phyloP scores from a whole-genome alignment of 306 rosid genomes.

The Spatholobus suberectus region DNA sequence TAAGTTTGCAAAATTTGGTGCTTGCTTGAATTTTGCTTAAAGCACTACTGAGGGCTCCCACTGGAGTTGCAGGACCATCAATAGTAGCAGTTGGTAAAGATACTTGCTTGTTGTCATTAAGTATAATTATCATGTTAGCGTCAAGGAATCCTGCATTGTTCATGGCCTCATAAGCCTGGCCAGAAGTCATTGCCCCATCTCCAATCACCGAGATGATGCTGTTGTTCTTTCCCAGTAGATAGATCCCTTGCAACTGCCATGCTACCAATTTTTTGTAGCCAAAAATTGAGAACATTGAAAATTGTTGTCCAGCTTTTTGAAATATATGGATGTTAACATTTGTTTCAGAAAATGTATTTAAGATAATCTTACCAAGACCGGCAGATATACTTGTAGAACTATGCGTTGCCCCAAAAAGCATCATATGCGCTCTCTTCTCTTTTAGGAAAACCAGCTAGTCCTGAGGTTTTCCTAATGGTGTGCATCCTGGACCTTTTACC shows the following conservation, averaged over 20 bases:
- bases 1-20: conserved; percentile 63
- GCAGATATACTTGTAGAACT: conserved; percentile 92
- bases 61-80: conserved; percentile 84
- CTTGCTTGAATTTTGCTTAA: conserved; percentile 78
- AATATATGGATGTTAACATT: not conserved
- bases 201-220: conserved; percentile 75
- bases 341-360: not conserved
- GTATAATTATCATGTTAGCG: conserved; percentile 63
- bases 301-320: not conserved
- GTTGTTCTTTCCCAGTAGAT: conserved; percentile 64
- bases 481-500: conserved; percentile 77
- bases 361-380: conserved; percentile 62
- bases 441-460: conserved; percentile 81
- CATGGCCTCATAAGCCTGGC: conserved; percentile 89
- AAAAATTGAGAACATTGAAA: conserved; percentile 2
- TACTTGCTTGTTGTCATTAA: conserved; percentile 84
- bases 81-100: conserved; percentile 83
- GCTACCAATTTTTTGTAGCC: conserved; percentile 42
- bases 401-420: conserved; percentile 79
- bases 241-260: conserved; percentile 89
- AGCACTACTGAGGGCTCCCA: conserved; percentile 75
- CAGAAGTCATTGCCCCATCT: conserved; percentile 88
- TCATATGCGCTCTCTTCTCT: conserved; percentile 76
- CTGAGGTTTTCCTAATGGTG: conserved; percentile 72
- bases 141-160: conserved; percentile 83